Conservation (phyloP, 2,329 filamentous ascomycete species). For the Cadophora sp. region DNA sequence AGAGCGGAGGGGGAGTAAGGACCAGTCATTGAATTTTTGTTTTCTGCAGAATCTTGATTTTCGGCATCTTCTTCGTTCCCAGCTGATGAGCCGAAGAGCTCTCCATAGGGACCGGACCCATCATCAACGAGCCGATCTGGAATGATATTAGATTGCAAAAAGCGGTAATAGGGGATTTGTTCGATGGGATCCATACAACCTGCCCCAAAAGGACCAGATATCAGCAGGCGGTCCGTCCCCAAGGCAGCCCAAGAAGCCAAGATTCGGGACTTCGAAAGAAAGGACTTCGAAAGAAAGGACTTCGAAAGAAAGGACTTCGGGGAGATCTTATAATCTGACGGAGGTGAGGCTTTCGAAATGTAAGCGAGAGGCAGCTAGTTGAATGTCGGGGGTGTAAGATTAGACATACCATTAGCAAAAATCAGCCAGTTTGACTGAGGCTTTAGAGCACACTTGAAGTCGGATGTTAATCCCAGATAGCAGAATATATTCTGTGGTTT, state of each 20-base stretch:
- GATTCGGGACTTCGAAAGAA: not conserved
- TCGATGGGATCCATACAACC: slow-evolving; percentile 3
- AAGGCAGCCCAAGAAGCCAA: slow-evolving; percentile 12
- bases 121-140: slow-evolving; percentile 11
- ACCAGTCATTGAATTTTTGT: slow-evolving; percentile 8
- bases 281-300: no score
- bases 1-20: not conserved
- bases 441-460: slow-evolving; percentile 2
- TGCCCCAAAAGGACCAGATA: slow-evolving; percentile 13
- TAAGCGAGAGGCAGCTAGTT: not conserved
- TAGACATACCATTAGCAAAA: slow-evolving; percentile 8
- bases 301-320: no score
- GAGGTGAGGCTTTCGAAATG: not conserved
- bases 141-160: not conserved
- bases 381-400: not conserved
- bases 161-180: not conserved
- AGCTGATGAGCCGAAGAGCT: slow-evolving; percentile 8
- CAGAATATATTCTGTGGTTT: slow-evolving; percentile 16
- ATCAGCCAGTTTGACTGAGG: slow-evolving; percentile 9
- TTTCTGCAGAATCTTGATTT: not conserved
- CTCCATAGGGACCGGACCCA: slow-evolving; percentile 1
- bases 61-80: slow-evolving; percentile 2
- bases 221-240: not conserved
- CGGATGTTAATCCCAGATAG: slow-evolving; percentile 8
- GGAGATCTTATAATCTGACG: no score